A percentile compares a stretch with the other conserved stretches of the same genome.
Evolutionary conservation across 139 green algal species (phyloP).

Genomic region (Chlamydomonas incerta): DNA sequence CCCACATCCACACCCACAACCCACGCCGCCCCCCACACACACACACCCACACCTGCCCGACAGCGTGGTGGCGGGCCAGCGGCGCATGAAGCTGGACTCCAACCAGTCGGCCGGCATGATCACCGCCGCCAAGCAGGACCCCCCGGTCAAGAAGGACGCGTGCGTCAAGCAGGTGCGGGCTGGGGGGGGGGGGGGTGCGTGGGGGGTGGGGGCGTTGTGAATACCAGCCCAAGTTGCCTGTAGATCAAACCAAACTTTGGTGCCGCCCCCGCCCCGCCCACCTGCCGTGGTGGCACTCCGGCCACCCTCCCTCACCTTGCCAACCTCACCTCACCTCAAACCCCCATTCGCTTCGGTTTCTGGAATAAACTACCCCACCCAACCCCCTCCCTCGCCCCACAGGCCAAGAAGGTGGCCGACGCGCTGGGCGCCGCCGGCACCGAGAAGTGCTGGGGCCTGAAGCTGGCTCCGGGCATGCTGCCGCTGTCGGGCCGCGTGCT

Average conservation of each 20-base stretch:
- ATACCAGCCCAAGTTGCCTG: too few species aligned
- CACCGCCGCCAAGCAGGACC: slow-evolving; percentile 41
- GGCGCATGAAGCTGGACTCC: slow-evolving; percentile 41
- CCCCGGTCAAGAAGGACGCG: background rate
- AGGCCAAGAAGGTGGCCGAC: background rate
- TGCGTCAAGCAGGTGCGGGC: slow-evolving; percentile 7
- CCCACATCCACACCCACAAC: too few species aligned
- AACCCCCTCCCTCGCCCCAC: background rate
- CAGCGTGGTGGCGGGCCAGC: slow-evolving; percentile 44
- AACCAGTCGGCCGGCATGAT: slow-evolving; percentile 46
- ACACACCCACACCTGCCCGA: background rate
- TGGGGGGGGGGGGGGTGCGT: too few species aligned
- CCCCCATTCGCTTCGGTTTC: too few species aligned
- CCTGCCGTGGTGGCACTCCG: too few species aligned
- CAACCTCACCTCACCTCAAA: too few species aligned
- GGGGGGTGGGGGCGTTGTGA: too few species aligned
- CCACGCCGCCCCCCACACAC: background rate
- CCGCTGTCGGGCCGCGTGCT: slow-evolving; percentile 45
- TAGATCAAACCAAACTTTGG: too few species aligned
- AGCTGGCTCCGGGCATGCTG: background rate
- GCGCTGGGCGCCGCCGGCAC: background rate
- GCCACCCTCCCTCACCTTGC: too few species aligned
- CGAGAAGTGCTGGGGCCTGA: background rate
- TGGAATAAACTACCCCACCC: too few species aligned
- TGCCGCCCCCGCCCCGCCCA: too few species aligned